Evolutionary conservation across 2,329 filamentous ascomycete genomes (phyloP), one percentile per base, ranked within the genome.

Genomic region (Bipolaris oryzae): DNA sequence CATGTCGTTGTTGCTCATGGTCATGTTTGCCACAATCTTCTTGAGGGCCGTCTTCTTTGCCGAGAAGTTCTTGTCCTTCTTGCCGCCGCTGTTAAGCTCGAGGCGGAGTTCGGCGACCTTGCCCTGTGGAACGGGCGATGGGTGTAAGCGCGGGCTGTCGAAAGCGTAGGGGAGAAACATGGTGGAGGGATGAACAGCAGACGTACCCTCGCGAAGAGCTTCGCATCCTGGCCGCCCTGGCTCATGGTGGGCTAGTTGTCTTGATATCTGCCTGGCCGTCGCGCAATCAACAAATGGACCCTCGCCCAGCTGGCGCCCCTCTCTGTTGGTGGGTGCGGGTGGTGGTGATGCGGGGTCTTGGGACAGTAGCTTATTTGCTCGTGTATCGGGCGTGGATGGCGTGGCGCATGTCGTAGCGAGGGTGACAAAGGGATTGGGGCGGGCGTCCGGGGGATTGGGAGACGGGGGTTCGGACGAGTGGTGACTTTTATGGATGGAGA

Each of bases 1-100:
- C 95, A 99, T 99, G 78, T 99, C 95, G 74, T 98, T 99, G 80
- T 99, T 99, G 85, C 94, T 98, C 95, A 99, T 99, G 64, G 95
- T 99, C 95, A 99, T 99, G 76, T 99, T 99, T 76, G 95, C 95
- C 69, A 99, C 95, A 68, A 99, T 98, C 84, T 97, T 97, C 85
- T 99, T 99, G 62, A 99, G 84, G 10, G 95, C 93, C 74, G 97
- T 96, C 85, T 98, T 98, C 84, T 98, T 99, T 65, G 87, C 87
- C 42, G 89, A 85, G 79, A 92, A 89, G 80, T 96, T 96, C 85
- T 97, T 98, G 81, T 99, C 95, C 82, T 98, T 99, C 83, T 96
- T 97, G 66, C 91, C 89, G 75, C 92, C 92, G 78, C 89, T 91
- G 78, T 92, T 93, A 75, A 99, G 86, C 82, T 99, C 95, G 76